phyloP scores from a whole-genome alignment of 306 rosid genomes.

The Canavalia gladiata region DNA sequence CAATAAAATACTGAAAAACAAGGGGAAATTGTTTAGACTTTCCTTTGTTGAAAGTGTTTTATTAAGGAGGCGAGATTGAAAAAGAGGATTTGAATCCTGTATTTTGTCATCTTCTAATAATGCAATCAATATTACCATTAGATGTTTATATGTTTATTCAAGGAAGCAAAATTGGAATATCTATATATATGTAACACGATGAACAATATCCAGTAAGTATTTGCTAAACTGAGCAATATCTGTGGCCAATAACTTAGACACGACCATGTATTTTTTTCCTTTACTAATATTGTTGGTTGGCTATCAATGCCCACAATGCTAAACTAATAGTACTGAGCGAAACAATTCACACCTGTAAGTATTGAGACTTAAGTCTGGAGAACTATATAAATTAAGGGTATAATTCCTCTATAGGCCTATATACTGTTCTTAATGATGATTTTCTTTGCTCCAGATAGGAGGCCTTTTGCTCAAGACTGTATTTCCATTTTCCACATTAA shows the following conservation, averaged over 20 bases:
- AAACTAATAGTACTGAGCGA: slow-evolving; percentile 38
- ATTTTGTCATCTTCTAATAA: not conserved
- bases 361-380: slow-evolving; percentile 35
- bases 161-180: slow-evolving; percentile 18
- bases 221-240: slow-evolving; percentile 37
- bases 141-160: not conserved
- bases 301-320: slow-evolving; percentile 47
- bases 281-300: slow-evolving; percentile 33
- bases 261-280: not conserved
- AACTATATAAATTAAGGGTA: slow-evolving; percentile 18
- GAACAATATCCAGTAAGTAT: slow-evolving; percentile 30
- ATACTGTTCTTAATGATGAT: not conserved
- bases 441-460: slow-evolving; percentile 72
- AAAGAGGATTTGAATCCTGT: not conserved
- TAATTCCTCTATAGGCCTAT: slow-evolving; percentile 29
- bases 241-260: slow-evolving; percentile 34
- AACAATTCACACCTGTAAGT: slow-evolving; percentile 46
- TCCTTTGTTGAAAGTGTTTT: not conserved
- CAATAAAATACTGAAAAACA: not conserved
- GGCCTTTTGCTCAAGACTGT: slow-evolving; percentile 59
- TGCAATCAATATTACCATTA: slow-evolving; percentile 8
- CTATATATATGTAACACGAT: slow-evolving; percentile 7
- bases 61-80: not conserved
- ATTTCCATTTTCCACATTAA: slow-evolving; percentile 66
- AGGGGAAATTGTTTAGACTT: not conserved